Conservation (phyloP, 2,329 filamentous ascomycete genomes). For the Grosmannia clavigera region DNA sequence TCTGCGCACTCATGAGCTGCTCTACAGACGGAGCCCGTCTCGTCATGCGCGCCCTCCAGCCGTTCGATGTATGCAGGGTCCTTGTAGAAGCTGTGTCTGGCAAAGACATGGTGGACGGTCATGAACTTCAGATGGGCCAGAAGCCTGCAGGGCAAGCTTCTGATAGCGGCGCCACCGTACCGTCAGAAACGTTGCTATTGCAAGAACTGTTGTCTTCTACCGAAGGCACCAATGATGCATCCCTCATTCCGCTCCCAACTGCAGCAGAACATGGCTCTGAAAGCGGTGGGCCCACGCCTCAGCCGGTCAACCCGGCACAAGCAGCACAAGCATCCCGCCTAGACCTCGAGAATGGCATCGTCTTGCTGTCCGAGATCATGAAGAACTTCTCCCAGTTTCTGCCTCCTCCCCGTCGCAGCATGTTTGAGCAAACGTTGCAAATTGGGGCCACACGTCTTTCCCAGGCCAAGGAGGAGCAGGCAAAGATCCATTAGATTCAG, state of each 20-base stretch:
- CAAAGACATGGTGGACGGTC: conserved; percentile 18
- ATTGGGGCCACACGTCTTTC: conserved; percentile 34
- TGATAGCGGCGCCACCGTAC: neutral
- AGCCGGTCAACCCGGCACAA: conserved; percentile 31
- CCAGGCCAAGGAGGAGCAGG: conserved; percentile 13
- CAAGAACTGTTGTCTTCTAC: neutral
- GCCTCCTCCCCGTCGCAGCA: conserved; percentile 22
- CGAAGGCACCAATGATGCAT: no score
- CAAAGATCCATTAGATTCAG: neutral
- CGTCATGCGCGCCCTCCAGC: conserved; percentile 29
- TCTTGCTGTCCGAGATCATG: conserved; percentile 44
- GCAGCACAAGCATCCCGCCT: conserved; percentile 33
- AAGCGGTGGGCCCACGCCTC: conserved; percentile 29
- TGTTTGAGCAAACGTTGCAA: conserved; percentile 36
- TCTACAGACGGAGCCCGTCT: conserved; percentile 34
- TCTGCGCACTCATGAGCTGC: conserved; percentile 47
- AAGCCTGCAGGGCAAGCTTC: neutral
- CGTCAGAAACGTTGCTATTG: neutral
- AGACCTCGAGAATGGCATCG: conserved; percentile 49
- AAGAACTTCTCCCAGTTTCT: conserved; percentile 29
- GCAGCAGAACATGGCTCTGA: conserved; percentile 15
- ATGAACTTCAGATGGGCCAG: conserved; percentile 4
- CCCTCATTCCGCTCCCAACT: neutral
- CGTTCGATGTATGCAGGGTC: conserved; percentile 28
- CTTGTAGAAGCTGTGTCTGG: conserved; percentile 39